phyloP scores from a whole-genome alignment of 225 moss, liverwort and hornwort genomes.

The Takakia lepidozioides region DNA sequence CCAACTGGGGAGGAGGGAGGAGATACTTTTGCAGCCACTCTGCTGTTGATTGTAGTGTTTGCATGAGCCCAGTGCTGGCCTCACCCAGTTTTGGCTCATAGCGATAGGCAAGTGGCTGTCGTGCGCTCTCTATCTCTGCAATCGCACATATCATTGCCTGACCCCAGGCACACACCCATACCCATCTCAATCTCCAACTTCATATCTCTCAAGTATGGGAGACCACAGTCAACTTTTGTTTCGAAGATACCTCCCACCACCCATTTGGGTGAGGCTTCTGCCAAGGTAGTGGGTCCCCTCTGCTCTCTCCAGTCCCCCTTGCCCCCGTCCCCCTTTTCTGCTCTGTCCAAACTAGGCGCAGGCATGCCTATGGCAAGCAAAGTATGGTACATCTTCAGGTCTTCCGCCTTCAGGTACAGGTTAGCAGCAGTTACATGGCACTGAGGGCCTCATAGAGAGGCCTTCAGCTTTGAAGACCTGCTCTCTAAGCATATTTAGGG shows the following conservation, averaged over 20 bases:
- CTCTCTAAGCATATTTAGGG: background rate
- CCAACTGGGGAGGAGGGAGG: conserved; percentile 3
- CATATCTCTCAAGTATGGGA: too few species aligned
- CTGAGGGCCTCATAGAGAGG: background rate
- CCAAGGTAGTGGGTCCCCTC: too few species aligned
- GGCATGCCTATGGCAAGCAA: too few species aligned
- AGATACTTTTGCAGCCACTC: conserved; percentile 87
- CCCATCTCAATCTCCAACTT: background rate
- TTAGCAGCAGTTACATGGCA: too few species aligned
- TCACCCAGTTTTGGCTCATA: conserved; percentile 77
- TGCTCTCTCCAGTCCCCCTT: too few species aligned
- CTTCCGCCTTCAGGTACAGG: too few species aligned
- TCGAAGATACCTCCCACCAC: too few species aligned
- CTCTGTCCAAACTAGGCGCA: too few species aligned
- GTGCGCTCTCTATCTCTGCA: conserved; percentile 88
- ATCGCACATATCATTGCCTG: conserved; percentile 93
- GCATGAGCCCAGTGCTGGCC: conserved; percentile 98
- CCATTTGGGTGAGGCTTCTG: too few species aligned
- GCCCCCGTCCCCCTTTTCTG: too few species aligned
- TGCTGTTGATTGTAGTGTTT: conserved; percentile 95
- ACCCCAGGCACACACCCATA: conserved; percentile 7
- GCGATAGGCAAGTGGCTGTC: conserved; percentile 81
- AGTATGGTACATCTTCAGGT: too few species aligned
- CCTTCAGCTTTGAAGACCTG: background rate
- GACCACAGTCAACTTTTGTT: too few species aligned